These are phyloP conservation scores for Spathaspora girioi DNA, from an alignment of 805 yeast genomes.

Conservation along the genomic window DNA sequence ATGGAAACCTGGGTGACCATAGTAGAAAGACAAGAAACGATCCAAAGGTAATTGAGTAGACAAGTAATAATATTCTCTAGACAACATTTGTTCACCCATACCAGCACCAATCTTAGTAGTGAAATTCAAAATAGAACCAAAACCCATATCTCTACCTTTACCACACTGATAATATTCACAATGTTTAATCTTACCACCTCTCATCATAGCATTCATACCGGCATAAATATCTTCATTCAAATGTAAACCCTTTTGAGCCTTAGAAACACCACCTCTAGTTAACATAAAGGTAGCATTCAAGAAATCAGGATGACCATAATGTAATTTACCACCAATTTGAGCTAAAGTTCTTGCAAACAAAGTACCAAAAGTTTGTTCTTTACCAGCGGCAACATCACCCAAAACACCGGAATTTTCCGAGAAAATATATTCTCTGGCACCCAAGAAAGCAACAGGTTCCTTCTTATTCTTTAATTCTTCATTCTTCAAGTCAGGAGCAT, in stretches of 20 bases:
- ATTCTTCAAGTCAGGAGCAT: conserved; percentile 66
- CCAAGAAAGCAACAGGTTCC: conserved; percentile 76
- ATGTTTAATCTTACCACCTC: conserved; percentile 84
- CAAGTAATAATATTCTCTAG: conserved; percentile 76
- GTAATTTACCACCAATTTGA: conserved; percentile 77
- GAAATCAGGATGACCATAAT: conserved; percentile 87
- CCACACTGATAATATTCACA: conserved; percentile 85
- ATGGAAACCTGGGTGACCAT: conserved; percentile 87
- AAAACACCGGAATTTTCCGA: conserved; percentile 79
- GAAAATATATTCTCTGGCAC: conserved; percentile 80
- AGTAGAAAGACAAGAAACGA: conserved; percentile 73
- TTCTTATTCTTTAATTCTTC: conserved; percentile 42
- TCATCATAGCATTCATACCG: conserved; percentile 72
- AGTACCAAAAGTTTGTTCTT: conserved; percentile 85
- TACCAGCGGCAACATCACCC: conserved; percentile 86
- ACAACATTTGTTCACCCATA: conserved; percentile 85
- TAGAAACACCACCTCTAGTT: conserved; percentile 83
- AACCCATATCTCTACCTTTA: conserved; percentile 82
- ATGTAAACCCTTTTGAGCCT: conserved; percentile 80
- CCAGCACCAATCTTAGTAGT: conserved; percentile 87
- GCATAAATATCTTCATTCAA: conserved; percentile 85
- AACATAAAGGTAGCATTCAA: conserved; percentile 73
- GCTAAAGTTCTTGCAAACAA: conserved; percentile 80
- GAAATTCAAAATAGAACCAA: conserved; percentile 77
- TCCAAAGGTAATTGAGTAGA: conserved; percentile 77